Percentiles rank a stretch among this genome's conserved stretches.
These are phyloP conservation scores for Cucurbita argyrosperma DNA, from an alignment of 306 rosid species.

Conservation along the genomic window DNA sequence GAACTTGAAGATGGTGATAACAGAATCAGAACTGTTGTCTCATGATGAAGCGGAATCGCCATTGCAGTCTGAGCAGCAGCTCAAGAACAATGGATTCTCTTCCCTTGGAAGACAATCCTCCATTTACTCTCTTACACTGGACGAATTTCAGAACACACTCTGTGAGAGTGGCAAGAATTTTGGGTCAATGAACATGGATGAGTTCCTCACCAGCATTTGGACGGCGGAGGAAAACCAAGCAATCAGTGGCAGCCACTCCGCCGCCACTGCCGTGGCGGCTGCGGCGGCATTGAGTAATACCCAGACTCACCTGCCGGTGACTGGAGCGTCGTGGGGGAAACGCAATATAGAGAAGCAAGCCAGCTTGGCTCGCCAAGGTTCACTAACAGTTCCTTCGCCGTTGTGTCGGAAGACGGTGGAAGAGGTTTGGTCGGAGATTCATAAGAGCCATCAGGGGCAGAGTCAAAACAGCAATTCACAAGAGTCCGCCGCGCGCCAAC, in stretches of 20 bases:
- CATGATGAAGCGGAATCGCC: slow-evolving; percentile 34
- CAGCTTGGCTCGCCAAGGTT: slow-evolving; percentile 54
- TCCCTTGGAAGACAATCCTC: slow-evolving; percentile 64
- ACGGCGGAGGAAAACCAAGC: slow-evolving; percentile 71
- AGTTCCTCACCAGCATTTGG: slow-evolving; percentile 81
- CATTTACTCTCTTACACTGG: slow-evolving; percentile 74
- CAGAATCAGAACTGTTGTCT: slow-evolving; percentile 28
- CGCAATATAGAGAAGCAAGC: slow-evolving; percentile 31
- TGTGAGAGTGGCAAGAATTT: slow-evolving; percentile 68
- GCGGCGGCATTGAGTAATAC: background rate
- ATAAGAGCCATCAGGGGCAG: slow-evolving; percentile 22
- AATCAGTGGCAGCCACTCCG: background rate
- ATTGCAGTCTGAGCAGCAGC: slow-evolving; percentile 13
- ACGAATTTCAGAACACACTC: slow-evolving; percentile 68
- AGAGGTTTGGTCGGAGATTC: slow-evolving; percentile 88
- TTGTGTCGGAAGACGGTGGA: slow-evolving; percentile 77
- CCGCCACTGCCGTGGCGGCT: background rate
- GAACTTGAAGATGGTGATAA: slow-evolving; percentile 22
- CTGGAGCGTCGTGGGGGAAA: slow-evolving; percentile 10
- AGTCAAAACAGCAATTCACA: slow-evolving; percentile 16
- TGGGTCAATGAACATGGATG: slow-evolving; percentile 98
- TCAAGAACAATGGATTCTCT: slow-evolving; percentile 17
- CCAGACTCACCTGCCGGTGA: background rate
- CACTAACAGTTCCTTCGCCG: slow-evolving; percentile 61
- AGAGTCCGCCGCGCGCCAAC: slow-evolving; percentile 52